Evolutionary conservation across 169 alveolate genomes (phyloP), one percentile per base, ranked within the genome.

Genomic region (Ichthyophthirius multifiliis): DNA sequence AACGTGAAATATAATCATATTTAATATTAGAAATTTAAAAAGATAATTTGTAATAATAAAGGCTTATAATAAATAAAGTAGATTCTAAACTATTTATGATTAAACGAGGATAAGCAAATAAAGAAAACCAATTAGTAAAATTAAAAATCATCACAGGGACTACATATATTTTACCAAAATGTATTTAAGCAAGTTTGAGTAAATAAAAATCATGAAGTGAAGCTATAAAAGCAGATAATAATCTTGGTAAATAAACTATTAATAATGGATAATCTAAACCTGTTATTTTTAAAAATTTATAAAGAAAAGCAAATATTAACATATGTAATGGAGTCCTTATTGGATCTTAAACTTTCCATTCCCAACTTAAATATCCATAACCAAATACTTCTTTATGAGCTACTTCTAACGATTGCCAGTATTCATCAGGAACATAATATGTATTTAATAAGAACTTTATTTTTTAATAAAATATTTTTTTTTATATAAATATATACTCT

Each of bases 321-420:
- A 55, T 39, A 27, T 55, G 31, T 5, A 55, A 27, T 10, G 71
- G 71, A 27, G 43, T 55, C 31, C 71, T 55, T 27, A 55, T 27
- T 12, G 71, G 71, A 55, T 34, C 71, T 55, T 55, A 34, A 27
- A 34, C 31, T 2, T 34, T 55, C 71, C 71, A 55, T 55, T 55
- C 71, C 71, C 71, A 55, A 20, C 43, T 27, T 1, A 15, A 0
- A 55, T 55, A 55, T 2, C 71, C 71, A 55, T 55, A 55, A 34
- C 71, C 71, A 55, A 55, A 55, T 15, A 55, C 71, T 27, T 55
- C 71, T 27, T 55, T 55, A 27, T 55, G 71, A 20, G 71, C 71
- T 55, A 55, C 31, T 23, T 55, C 71, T 23, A 39, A 13, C 13
- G 71, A 55, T 27, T 55, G 31, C 71, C 71, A 55, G 31, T 55